These are phyloP conservation scores for Magnolia kwangsiensis DNA, from an alignment of 164 flowering plant species.

Conservation along the genomic window DNA sequence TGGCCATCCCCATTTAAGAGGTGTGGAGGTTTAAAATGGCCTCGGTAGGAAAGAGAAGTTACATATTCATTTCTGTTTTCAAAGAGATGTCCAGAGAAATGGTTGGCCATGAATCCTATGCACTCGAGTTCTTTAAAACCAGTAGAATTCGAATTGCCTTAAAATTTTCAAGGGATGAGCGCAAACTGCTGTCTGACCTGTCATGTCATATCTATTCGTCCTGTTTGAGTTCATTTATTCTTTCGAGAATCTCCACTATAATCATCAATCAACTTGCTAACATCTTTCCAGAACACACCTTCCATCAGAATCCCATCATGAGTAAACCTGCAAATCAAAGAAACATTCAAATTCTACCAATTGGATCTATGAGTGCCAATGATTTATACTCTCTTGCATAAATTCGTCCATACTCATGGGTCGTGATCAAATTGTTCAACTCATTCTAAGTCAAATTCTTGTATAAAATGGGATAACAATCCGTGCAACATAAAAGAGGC, in stretches of 20 bases:
- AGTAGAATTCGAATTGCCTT: background rate
- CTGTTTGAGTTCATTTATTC: slow-evolving; percentile 41
- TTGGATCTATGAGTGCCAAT: background rate
- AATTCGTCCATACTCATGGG: background rate
- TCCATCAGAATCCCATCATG: slow-evolving; percentile 77
- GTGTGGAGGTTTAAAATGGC: too few species aligned
- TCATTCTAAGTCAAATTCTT: background rate
- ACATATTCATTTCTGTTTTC: background rate
- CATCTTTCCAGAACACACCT: slow-evolving; percentile 78
- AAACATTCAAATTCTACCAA: background rate
- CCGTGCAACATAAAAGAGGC: background rate
- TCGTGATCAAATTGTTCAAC: background rate
- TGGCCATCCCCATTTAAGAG: too few species aligned
- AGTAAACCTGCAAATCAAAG: slow-evolving; percentile 56
- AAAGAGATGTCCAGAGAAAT: background rate
- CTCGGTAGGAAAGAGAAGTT: background rate
- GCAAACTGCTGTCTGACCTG: background rate
- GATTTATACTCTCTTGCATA: background rate
- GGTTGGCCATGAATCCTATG: background rate
- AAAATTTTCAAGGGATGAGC: background rate
- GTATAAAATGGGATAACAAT: background rate
- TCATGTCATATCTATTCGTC: background rate
- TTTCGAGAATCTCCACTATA: slow-evolving; percentile 61
- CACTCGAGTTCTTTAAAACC: background rate
- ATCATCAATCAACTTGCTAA: slow-evolving; percentile 50